Percentiles rank a stretch among this genome's conserved stretches.
phyloP scores from a whole-genome alignment of 2,329 filamentous ascomycete species.

The Diplodia mutila region DNA sequence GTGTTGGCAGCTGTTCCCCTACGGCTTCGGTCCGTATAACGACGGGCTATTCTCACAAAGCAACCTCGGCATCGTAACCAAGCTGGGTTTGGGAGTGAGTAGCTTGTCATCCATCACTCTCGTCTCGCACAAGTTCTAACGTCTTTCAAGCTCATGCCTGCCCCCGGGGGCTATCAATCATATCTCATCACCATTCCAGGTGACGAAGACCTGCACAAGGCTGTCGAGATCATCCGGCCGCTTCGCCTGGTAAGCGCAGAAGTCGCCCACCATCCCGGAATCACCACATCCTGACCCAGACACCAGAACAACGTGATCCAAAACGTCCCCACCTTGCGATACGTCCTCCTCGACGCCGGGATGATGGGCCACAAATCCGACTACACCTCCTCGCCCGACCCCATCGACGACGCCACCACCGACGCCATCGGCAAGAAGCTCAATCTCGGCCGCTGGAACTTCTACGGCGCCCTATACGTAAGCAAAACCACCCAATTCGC shows the following conservation, averaged over 20 bases:
- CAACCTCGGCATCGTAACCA: constrained; percentile 45
- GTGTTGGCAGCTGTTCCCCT: constrained; percentile 40
- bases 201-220: constrained; percentile 54
- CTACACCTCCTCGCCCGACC: constrained; percentile 35
- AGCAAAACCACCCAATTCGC: background rate
- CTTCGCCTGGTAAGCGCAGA: constrained; percentile 32
- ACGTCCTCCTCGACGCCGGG: constrained; percentile 47
- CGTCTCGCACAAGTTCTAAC: background rate
- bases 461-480: constrained; percentile 49
- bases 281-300: background rate
- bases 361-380: constrained; percentile 44
- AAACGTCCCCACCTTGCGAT: constrained; percentile 49
- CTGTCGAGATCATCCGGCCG: constrained; percentile 55
- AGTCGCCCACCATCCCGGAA: too few species aligned
- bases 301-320: constrained; percentile 45
- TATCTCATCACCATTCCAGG: constrained; percentile 51
- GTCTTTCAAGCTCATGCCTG: constrained; percentile 53
- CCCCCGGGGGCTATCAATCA: constrained; percentile 54
- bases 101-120: background rate
- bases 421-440: constrained; percentile 48
- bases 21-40: constrained; percentile 43
- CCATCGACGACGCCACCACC: constrained; percentile 46
- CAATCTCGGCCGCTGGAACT: constrained; percentile 51
- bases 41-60: constrained; percentile 44
- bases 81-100: constrained; percentile 53